phyloP scores from a whole-genome alignment of 1,284 basidiomycete genomes.

The Exobasidium rhododendri region DNA sequence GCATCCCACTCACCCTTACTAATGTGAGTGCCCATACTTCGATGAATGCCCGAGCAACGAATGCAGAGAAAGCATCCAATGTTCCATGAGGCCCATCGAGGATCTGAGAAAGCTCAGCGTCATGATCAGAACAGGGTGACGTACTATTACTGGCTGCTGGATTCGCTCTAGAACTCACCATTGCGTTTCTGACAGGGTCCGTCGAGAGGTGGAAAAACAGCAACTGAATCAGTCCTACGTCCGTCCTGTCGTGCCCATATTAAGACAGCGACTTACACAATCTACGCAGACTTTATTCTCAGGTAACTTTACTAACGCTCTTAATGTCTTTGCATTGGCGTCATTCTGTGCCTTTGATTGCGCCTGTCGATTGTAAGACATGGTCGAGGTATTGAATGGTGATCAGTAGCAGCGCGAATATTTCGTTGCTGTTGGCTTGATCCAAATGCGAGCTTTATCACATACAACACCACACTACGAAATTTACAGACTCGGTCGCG shows the following conservation, averaged over 20 bases:
- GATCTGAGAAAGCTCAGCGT: slow-evolving; percentile 63
- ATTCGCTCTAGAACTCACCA: slow-evolving; percentile 16
- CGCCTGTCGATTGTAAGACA: slow-evolving; percentile 39
- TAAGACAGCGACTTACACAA: slow-evolving; percentile 47
- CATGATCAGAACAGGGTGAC: not conserved
- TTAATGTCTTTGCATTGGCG: slow-evolving; percentile 46
- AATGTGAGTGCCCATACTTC: slow-evolving; percentile 90
- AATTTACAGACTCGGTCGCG: too few species aligned
- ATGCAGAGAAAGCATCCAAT: slow-evolving; percentile 94
- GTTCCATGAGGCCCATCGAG: slow-evolving; percentile 98
- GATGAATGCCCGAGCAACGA: slow-evolving; percentile 95
- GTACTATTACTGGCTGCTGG: not conserved
- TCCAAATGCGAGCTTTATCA: too few species aligned
- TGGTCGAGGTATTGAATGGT: slow-evolving; percentile 22
- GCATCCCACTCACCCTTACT: slow-evolving; percentile 28
- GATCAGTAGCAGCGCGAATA: too few species aligned
- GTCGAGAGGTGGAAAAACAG: not conserved
- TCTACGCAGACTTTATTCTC: slow-evolving; percentile 82
- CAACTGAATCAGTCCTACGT: too few species aligned
- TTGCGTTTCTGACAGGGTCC: slow-evolving; percentile 24
- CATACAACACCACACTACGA: too few species aligned
- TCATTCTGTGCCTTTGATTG: slow-evolving; percentile 53
- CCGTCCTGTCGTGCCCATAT: too few species aligned
- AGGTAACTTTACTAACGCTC: slow-evolving; percentile 59
- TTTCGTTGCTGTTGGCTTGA: too few species aligned